These are phyloP conservation scores for Aotearoamyces nothofagi DNA, from an alignment of 2,329 filamentous ascomycete species.

Conservation along the genomic window DNA sequence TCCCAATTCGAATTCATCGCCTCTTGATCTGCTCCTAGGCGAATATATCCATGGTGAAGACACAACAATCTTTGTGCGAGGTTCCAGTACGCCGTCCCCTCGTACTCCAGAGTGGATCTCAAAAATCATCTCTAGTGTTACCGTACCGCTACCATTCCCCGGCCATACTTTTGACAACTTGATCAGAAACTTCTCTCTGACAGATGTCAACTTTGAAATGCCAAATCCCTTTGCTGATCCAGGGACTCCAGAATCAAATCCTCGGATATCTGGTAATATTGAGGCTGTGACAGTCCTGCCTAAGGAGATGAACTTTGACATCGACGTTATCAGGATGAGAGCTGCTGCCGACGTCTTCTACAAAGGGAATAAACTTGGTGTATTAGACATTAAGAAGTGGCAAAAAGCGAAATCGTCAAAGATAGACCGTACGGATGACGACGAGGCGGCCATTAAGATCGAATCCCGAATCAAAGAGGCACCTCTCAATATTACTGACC, in stretches of 20 bases:
- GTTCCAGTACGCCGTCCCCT: constrained; percentile 48
- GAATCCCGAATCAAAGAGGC: constrained; percentile 63
- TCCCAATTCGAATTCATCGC: constrained; percentile 63
- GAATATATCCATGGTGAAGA: constrained; percentile 70
- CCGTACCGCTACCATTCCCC: constrained; percentile 71
- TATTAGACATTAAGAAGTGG: constrained; percentile 69
- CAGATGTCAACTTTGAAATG: constrained; percentile 72
- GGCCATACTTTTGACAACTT: constrained; percentile 68
- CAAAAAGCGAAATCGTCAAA: constrained; percentile 71
- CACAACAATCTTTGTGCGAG: constrained; percentile 70
- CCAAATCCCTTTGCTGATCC: constrained; percentile 70
- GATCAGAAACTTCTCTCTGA: constrained; percentile 76
- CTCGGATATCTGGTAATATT: constrained; percentile 71
- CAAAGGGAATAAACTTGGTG: constrained; percentile 60
- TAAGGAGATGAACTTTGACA: constrained; percentile 70
- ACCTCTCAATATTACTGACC: constrained; percentile 69
- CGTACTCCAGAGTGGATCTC: constrained; percentile 71
- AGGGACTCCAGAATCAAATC: constrained; percentile 54
- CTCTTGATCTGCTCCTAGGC: constrained; percentile 67
- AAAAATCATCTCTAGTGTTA: constrained; percentile 67
- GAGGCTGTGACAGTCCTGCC: constrained; percentile 67
- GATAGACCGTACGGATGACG: constrained; percentile 37
- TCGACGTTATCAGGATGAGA: constrained; percentile 63
- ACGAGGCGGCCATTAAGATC: constrained; percentile 53
- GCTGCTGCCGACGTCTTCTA: constrained; percentile 74